Evolutionary conservation across 805 yeast genomes (phyloP), one percentile per base, ranked within the genome.

Genomic region (Blastobotrys muscicola): DNA sequence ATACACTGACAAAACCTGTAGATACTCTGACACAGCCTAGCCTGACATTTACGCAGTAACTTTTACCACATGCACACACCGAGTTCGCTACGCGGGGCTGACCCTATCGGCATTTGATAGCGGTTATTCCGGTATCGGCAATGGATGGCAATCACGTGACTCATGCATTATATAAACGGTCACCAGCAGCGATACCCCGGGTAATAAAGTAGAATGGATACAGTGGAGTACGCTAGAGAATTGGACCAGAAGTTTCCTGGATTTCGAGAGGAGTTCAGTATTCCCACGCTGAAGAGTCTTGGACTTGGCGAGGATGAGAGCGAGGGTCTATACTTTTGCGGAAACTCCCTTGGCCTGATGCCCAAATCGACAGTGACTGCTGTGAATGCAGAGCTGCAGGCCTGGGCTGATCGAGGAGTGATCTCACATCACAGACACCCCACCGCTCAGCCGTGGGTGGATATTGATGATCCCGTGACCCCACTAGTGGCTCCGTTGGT

Each of bases 281-380:
- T 82, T 32, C 95, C 95, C 6, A 82, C 92, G 0, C 71, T 78
- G 49, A 56, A 61, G 41, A 71, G 85, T 0, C 61, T 84, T 50
- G 89, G 83, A 2, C 38, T 46, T 9, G 50, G 54, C 20, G 42
- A 30, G 13, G 37, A 34, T 44, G 37, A 41, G 32, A 31, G 38
- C 7, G 50, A 54, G 23, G 66, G 74, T 9, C 67, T 72, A 15
- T 90, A 89, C 58, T 67, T 89, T 38, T 86, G 95, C 63, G 97
- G 97, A 2, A 90, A 89, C 66, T 85, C 95, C n/a, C 74, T 89
- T 5, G 97, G 97, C 0, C 65, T 89, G 46, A 83, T 86, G 89
- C 97, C 97, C 0, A 67, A 62, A 41, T 57, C 67, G 6, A 79
- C 89, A 0, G 66, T 74, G 30, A 49, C 51, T 5, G 82, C 83